Percentiles rank a stretch among this genome's conserved stretches.
phyloP scores from a whole-genome alignment of 176 grass and related monocot genomes.

The Carex myosuroides region DNA sequence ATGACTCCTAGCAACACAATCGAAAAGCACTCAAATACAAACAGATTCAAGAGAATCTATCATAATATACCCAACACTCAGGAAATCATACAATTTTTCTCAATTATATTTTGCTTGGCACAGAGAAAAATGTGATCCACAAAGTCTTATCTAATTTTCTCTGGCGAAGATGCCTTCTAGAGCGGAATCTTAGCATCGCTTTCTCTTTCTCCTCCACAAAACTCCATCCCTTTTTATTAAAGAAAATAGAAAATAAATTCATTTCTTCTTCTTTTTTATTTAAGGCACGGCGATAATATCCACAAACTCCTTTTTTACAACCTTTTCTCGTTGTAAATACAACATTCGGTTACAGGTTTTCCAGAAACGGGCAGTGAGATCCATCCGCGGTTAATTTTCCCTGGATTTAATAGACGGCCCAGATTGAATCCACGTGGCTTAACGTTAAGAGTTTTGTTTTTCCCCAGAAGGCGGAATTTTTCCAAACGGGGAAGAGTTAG shows the following conservation, averaged over 20 bases:
- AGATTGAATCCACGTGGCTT: conserved; percentile 15
- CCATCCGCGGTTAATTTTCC: conserved; percentile 10
- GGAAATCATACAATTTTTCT: not conserved
- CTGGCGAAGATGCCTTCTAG: conserved; percentile 26
- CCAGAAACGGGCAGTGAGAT: conserved; percentile 22
- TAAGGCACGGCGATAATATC: conserved; percentile 6
- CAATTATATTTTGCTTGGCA: conserved; percentile 14
- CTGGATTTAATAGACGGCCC: not conserved
- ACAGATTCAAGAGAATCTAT: conserved; percentile 15
- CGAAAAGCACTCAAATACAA: not conserved
- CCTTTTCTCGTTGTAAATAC: conserved; percentile 12
- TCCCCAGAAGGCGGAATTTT: conserved; percentile 12
- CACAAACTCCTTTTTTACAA: conserved; percentile 31
- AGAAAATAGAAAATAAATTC: conserved; percentile 1
- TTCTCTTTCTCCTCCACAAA: conserved; percentile 45
- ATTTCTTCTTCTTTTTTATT: not conserved
- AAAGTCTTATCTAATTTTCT: conserved; percentile 69
- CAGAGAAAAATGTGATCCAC: conserved; percentile 22
- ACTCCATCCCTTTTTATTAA: conserved; percentile 24
- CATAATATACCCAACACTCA: not conserved
- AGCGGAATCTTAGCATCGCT: conserved; percentile 38
- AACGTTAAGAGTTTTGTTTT: not conserved
- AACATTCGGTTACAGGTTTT: not conserved
- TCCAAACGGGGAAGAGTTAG: conserved; percentile 20
- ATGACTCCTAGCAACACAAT: not conserved